phyloP scores from a whole-genome alignment of 1,284 basidiomycete genomes.

The Trichosporon sp. region DNA sequence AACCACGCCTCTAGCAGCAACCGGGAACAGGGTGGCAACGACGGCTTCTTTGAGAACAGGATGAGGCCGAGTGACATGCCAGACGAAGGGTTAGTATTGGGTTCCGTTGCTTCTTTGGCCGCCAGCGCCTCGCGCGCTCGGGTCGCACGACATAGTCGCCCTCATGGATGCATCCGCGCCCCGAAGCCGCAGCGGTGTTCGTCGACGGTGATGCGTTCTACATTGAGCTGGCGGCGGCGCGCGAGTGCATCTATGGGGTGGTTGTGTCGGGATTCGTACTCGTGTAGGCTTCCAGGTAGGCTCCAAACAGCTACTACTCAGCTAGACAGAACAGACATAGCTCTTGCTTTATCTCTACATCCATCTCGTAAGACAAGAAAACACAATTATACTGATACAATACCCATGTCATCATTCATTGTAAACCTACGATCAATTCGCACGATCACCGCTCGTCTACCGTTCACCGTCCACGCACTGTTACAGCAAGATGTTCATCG shows the following conservation, averaged over 20 bases:
- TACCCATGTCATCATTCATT: conserved; percentile 3
- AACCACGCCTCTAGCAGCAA: not conserved
- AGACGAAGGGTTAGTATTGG: conserved; percentile 87
- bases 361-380: conserved; percentile 1
- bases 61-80: conserved; percentile 91
- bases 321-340: conserved; percentile 2
- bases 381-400: conserved; percentile 14
- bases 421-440: not conserved
- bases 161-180: not conserved
- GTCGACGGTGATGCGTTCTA: not conserved
- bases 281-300: conserved; percentile 8
- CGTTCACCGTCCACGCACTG: not conserved
- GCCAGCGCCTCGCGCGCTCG: not conserved
- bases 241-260: not conserved
- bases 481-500: conserved; percentile 94
- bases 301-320: not conserved
- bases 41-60: conserved; percentile 18
- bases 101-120: conserved; percentile 6
- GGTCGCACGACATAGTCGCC: not conserved
- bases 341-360: conserved; percentile 1
- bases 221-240: not conserved
- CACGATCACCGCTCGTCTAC: not conserved
- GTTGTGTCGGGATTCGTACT: not conserved
- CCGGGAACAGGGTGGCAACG: not conserved
- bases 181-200: not conserved